phyloP scores from a whole-genome alignment of 1,284 basidiomycete species.

The Pseudozyma flocculosa region DNA sequence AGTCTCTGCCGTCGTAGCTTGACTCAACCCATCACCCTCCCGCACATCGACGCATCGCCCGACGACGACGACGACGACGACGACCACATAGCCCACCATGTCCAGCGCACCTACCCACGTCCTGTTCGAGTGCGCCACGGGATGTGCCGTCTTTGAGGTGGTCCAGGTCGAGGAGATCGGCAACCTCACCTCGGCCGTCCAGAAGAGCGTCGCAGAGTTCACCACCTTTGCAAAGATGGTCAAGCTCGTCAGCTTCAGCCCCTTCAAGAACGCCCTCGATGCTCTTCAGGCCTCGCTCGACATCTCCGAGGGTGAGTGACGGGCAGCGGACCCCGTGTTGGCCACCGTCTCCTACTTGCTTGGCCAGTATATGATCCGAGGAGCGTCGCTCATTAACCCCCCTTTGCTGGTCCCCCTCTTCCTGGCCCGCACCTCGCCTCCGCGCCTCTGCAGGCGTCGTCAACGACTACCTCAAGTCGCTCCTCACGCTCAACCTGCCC shows the following conservation, averaged over 20 bases:
- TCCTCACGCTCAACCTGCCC: conserved; percentile 85
- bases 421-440: too few relatives aligned
- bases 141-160: conserved; percentile 90
- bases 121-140: conserved; percentile 91
- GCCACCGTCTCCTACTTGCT: too few relatives aligned
- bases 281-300: conserved; percentile 96
- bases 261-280: conserved; percentile 92
- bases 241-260: conserved; percentile 83
- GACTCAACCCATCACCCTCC: not conserved
- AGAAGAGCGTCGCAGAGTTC: conserved; percentile 71
- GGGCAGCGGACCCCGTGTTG: too few relatives aligned
- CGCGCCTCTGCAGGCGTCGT: conserved; percentile 67
- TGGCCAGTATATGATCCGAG: too few relatives aligned
- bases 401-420: too few relatives aligned
- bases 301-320: conserved; percentile 82
- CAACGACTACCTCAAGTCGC: conserved; percentile 80
- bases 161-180: conserved; percentile 88
- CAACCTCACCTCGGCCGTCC: conserved; percentile 75
- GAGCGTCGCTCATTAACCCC: too few relatives aligned
- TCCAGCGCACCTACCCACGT: conserved; percentile 66
- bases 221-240: conserved; percentile 94
- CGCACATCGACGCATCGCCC: not conserved
- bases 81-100: conserved; percentile 27
- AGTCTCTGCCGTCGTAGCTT: too few relatives aligned
- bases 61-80: not conserved